Base-by-base conservation (phyloP, 768 basidiomycete species). In the Neoboletus subvelutipes region DNA sequence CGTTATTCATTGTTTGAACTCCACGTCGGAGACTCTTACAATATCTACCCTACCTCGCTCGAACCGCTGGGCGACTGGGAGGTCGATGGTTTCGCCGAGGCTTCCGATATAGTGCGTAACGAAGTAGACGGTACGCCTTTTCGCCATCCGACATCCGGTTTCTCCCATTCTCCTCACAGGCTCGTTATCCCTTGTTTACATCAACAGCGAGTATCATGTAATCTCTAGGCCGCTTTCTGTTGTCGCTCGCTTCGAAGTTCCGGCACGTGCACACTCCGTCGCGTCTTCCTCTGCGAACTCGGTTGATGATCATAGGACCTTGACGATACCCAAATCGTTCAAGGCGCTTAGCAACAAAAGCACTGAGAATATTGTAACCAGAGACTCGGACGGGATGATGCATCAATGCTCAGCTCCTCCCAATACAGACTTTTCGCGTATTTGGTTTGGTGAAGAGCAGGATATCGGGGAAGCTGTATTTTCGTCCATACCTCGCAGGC, bases 281-380 rank as follows among this genome's bases (percentile, higher is more conserved):
- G 45, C 60, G 15, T 59, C 64, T 49, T 70, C 58, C 12, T 52
- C 59, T 6, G 46, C 52, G 8, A 62, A 61, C n/a, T 69, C 69
- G n/a, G 34, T 41, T 4, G 69, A 70, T 1, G 71, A 69, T 26
- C 40, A 39, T 12, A 60, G 65, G 28, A 60, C 74, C 11, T 67
- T 83, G n/a, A 76, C 78, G 1, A 71, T 88, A n/a, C 76, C 86
- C 8, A 87, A 84, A 57, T 80, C 84, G 4, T 85, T 90, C 75
- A 90, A 84, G 66, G 73, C 77, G 1, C 75, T 82, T 15, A 76
- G 76, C 53, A 73, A 73, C 28, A 76, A 67, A n/a, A 81, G 83
- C n/a, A 63, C 76, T 0, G 86, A 87, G 31, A 74, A 77, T 51
- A 50, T 81, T 4, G 40, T 59, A 43, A 62, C 53, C 18, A 60